These are phyloP conservation scores for Umbelopsis sp. DNA, from an alignment of 371 early-diverging fungal genomes.

Conservation along the genomic window DNA sequence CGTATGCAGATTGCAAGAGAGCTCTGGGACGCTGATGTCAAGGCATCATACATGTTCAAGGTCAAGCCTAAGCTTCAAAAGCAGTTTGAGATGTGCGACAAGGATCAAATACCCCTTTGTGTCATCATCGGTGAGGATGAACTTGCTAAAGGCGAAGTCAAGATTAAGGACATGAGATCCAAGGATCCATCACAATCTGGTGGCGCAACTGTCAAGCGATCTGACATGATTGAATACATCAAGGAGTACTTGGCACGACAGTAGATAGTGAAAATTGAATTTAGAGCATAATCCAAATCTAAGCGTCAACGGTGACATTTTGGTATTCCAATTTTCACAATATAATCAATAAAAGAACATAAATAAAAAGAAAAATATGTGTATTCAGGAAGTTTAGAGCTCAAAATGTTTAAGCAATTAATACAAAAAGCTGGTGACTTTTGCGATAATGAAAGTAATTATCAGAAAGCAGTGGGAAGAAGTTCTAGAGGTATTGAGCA, in stretches of 20 bases:
- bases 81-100: conserved; percentile 84
- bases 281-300: not conserved
- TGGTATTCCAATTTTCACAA: too few relatives aligned
- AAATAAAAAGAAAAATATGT: too few relatives aligned
- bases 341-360: too few relatives aligned
- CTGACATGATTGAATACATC: conserved; percentile 71
- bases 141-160: conserved; percentile 74
- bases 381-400: too few relatives aligned
- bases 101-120: conserved; percentile 86
- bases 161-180: conserved; percentile 84
- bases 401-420: too few relatives aligned
- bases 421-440: too few relatives aligned
- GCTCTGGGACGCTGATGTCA: conserved; percentile 90
- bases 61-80: conserved; percentile 82
- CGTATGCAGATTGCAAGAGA: conserved; percentile 85
- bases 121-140: conserved; percentile 92
- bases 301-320: not conserved
- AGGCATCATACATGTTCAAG: conserved; percentile 86
- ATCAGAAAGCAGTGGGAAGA: too few relatives aligned
- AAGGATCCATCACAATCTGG: conserved; percentile 65
- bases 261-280: not conserved
- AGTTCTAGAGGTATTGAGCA: too few relatives aligned
- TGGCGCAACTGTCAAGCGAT: conserved; percentile 62
- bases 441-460: too few relatives aligned
- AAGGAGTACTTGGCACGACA: conserved; percentile 39